Percentiles rank a stretch among this genome's conserved stretches.
phyloP scores from a whole-genome alignment of 2,329 filamentous ascomycete genomes.

The Arthroderma uncinatum region DNA sequence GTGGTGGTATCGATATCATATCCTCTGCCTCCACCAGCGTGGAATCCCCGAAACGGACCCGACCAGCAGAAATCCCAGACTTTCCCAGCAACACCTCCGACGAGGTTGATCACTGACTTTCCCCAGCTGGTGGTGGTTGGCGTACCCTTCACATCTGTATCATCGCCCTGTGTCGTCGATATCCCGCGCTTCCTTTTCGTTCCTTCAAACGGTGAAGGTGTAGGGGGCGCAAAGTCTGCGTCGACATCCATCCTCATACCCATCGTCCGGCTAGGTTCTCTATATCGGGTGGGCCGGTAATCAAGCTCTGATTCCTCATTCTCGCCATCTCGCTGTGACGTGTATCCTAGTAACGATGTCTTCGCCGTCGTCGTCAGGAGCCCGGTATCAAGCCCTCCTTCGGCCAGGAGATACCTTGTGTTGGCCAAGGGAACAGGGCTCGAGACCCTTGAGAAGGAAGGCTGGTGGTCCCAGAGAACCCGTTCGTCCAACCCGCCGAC shows the following conservation, averaged over 20 bases:
- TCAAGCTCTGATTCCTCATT: constrained; percentile 27
- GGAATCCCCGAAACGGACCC: constrained; percentile 66
- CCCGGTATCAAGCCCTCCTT: constrained; percentile 22
- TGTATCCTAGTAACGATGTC: constrained; percentile 16
- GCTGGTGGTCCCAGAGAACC: constrained; percentile 8
- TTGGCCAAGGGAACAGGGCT: constrained; percentile 31
- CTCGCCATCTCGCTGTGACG: constrained; percentile 16
- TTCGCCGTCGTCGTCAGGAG: constrained; percentile 12
- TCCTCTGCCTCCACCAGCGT: constrained; percentile 67
- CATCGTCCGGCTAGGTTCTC: constrained; percentile 19
- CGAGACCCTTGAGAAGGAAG: constrained; percentile 17
- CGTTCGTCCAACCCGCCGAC: constrained; percentile 6
- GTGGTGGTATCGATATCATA: constrained; percentile 45
- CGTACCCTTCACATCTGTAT: background rate
- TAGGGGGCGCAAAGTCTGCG: background rate
- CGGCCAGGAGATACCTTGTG: constrained; percentile 30
- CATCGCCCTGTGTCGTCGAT: background rate
- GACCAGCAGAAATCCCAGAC: constrained; percentile 74
- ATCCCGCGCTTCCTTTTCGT: background rate
- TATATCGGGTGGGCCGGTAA: constrained; percentile 35
- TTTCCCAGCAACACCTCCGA: constrained; percentile 46
- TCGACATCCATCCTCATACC: background rate
- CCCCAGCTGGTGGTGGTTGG: constrained; percentile 13
- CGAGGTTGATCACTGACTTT: constrained; percentile 32
- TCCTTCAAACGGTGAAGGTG: background rate